These are phyloP conservation scores for Xylaria sp. DNA, from an alignment of 2,329 filamentous ascomycete genomes.

Conservation along the genomic window DNA sequence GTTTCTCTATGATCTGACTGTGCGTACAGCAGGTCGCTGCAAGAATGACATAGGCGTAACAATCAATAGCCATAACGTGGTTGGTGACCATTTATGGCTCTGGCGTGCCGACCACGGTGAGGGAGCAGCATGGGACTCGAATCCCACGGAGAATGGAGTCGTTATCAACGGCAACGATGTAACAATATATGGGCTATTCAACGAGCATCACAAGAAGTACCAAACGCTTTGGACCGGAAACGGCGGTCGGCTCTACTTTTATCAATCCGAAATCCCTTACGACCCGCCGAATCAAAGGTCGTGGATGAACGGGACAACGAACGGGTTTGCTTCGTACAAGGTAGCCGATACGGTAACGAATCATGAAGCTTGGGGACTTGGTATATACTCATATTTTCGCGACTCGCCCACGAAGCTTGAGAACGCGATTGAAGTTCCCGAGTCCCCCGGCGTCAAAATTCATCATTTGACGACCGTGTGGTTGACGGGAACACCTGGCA, in stretches of 20 bases:
- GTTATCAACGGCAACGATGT: conserved; percentile 50
- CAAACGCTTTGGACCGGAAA: conserved; percentile 52
- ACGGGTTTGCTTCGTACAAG: conserved; percentile 51
- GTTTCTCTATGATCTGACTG: conserved; percentile 50
- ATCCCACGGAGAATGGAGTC: conserved; percentile 49
- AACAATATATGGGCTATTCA: conserved; percentile 50
- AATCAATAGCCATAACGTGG: conserved; percentile 49
- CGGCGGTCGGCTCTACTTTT: conserved; percentile 50
- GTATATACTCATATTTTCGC: conserved; percentile 51
- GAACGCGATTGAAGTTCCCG: conserved; percentile 49
- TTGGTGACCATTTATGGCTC: conserved; percentile 51
- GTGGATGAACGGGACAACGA: conserved; percentile 45
- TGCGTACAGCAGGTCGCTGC: conserved; percentile 48
- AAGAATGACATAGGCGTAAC: conserved; percentile 47
- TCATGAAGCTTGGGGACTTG: conserved; percentile 51
- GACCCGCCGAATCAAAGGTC: conserved; percentile 49
- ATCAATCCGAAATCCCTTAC: conserved; percentile 52
- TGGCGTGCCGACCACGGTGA: conserved; percentile 51
- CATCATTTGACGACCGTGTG: conserved; percentile 50
- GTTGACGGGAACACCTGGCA: conserved; percentile 47
- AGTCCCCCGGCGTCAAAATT: conserved; percentile 43
- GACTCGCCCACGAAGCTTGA: conserved; percentile 50
- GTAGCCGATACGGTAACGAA: conserved; percentile 46
- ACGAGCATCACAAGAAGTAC: conserved; percentile 51
- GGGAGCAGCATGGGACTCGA: conserved; percentile 47